Evolutionary conservation across 441 rosid genomes (phyloP).

Genomic region (Corymbia citriodora): DNA sequence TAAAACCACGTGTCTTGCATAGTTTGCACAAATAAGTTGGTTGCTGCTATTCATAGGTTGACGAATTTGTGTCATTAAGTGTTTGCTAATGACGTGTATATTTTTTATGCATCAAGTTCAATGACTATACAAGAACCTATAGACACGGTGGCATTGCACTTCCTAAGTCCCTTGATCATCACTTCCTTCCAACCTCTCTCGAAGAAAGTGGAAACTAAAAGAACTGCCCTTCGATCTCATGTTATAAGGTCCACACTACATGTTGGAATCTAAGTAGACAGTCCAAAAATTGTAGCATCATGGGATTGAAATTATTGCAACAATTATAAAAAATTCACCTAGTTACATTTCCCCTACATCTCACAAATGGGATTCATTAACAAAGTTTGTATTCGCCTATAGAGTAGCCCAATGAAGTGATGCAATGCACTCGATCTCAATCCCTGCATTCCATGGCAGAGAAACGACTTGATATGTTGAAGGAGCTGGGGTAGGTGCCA

Average conservation of each 20-base stretch:
- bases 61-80: not conserved
- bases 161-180: not conserved
- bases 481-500: constrained; percentile 73
- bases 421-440: constrained; percentile 91
- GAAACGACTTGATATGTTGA: constrained; percentile 89
- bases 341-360: not conserved
- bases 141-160: not conserved
- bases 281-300: not conserved
- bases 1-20: too few relatives aligned
- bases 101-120: not conserved
- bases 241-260: not conserved
- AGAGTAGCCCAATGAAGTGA: constrained; percentile 9
- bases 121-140: not conserved
- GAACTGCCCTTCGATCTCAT: not conserved
- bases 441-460: constrained; percentile 72
- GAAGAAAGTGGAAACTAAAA: not conserved
- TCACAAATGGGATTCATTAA: not conserved
- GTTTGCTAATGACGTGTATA: not conserved
- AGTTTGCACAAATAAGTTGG: not conserved
- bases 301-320: not conserved
- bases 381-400: not conserved
- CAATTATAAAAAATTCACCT: not conserved
- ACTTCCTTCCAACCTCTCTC: not conserved
- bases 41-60: not conserved
- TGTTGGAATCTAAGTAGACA: not conserved